A percentile compares a stretch with the other conserved stretches of the same genome.
These are phyloP conservation scores for Monosporascus sp. DNA, from an alignment of 2,329 filamentous ascomycete genomes.

Conservation along the genomic window DNA sequence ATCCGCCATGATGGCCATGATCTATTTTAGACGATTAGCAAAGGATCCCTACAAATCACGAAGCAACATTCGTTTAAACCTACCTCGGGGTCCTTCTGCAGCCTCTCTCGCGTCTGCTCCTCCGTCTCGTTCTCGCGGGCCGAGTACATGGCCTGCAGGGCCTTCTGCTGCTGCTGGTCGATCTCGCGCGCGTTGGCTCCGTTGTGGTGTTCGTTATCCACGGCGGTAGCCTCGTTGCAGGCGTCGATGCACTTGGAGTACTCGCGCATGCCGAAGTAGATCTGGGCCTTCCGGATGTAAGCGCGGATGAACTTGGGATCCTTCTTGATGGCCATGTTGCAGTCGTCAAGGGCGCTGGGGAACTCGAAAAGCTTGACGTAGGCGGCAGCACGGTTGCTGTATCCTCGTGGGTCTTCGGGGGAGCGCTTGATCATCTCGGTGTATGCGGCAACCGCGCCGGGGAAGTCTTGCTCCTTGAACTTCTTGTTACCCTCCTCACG, in stretches of 20 bases:
- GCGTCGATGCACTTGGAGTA: conserved; percentile 93
- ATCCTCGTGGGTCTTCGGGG: conserved; percentile 87
- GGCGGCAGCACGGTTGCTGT: conserved; percentile 94
- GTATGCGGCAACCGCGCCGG: conserved; percentile 89
- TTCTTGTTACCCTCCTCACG: conserved; percentile 92
- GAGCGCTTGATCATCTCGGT: conserved; percentile 95
- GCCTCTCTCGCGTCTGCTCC: conserved; percentile 87
- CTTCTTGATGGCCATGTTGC: conserved; percentile 82
- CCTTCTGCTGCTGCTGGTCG: conserved; percentile 90
- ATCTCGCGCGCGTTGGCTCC: conserved; percentile 87
- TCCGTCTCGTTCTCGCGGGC: conserved; percentile 92
- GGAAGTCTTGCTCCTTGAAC: conserved; percentile 97
- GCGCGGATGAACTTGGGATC: conserved; percentile 91
- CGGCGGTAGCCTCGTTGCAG: conserved; percentile 71
- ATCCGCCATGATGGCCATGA: conserved; percentile 87
- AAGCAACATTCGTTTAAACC: conserved; percentile 27
- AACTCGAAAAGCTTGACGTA: conserved; percentile 97
- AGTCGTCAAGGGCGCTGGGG: conserved; percentile 88
- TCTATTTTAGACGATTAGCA: conserved; percentile 41
- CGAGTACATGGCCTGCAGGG: conserved; percentile 81
- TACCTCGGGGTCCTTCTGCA: conserved; percentile 87
- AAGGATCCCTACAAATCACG: not conserved
- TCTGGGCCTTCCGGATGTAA: conserved; percentile 94
- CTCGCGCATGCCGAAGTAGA: conserved; percentile 95
- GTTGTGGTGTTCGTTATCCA: conserved; percentile 64